These are phyloP conservation scores for Fusarium compactum DNA, from an alignment of 2,329 filamentous ascomycete genomes.

Conservation along the genomic window DNA sequence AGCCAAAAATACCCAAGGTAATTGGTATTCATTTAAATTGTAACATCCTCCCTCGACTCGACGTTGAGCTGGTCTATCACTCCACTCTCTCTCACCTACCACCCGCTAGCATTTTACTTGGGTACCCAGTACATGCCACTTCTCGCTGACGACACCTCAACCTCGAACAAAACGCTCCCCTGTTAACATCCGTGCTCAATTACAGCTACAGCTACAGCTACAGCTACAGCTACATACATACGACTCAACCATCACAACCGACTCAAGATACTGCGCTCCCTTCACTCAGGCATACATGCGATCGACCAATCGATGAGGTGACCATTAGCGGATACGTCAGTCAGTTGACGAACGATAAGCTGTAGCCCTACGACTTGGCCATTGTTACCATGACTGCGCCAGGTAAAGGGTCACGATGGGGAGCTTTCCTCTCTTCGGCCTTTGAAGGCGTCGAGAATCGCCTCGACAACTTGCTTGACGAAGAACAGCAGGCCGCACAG, in stretches of 20 bases:
- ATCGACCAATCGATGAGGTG: slow-evolving; percentile 36
- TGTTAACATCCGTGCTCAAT: slow-evolving; percentile 17
- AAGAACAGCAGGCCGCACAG: slow-evolving; percentile 58
- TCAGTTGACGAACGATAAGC: slow-evolving; percentile 38
- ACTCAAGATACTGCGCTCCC: neutral
- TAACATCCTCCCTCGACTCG: slow-evolving; percentile 1
- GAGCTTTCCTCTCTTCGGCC: slow-evolving; percentile 85
- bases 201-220: slow-evolving; percentile 1
- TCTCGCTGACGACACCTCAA: slow-evolving; percentile 38
- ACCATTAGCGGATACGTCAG: slow-evolving; percentile 35
- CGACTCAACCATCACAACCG: neutral
- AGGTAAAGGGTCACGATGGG: slow-evolving; percentile 73
- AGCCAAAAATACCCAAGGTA: neutral
- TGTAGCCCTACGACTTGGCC: slow-evolving; percentile 13
- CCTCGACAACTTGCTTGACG: slow-evolving; percentile 91
- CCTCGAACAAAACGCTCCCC: slow-evolving; percentile 27
- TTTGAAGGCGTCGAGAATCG: slow-evolving; percentile 94
- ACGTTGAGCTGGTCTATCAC: neutral
- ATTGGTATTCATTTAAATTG: neutral
- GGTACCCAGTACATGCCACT: slow-evolving; percentile 24
- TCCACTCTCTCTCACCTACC: slow-evolving; percentile 7
- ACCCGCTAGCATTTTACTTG: slow-evolving; percentile 13
- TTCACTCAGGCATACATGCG: slow-evolving; percentile 9
- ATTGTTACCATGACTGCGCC: slow-evolving; percentile 60
- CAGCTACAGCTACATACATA: slow-evolving; percentile 1